Percentiles rank a stretch among this genome's conserved stretches.
phyloP scores from a whole-genome alignment of 1,139 yeast genomes.

The Candida anutae region DNA sequence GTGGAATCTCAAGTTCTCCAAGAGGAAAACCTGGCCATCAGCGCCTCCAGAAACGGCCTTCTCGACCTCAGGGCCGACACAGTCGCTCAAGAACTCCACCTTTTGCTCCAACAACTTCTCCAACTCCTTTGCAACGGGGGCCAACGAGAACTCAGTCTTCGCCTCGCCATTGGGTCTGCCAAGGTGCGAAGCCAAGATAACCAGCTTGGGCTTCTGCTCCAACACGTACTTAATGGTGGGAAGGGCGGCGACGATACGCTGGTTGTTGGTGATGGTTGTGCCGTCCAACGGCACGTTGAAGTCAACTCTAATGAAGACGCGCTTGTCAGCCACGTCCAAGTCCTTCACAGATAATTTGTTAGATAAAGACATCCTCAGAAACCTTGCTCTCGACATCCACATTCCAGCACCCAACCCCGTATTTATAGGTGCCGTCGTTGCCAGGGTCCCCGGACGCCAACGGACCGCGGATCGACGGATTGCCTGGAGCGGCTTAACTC shows the following conservation, averaged over 20 bases:
- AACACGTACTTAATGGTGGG: constrained; percentile 93
- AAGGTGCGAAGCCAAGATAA: constrained; percentile 88
- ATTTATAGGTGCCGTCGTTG: too few relatives aligned
- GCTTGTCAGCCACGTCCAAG: constrained; percentile 74
- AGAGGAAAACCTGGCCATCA: constrained; percentile 67
- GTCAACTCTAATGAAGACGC: constrained; percentile 95
- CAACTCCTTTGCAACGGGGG: constrained; percentile 87
- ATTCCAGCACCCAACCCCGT: not conserved
- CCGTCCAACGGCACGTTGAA: constrained; percentile 98
- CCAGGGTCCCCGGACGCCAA: too few relatives aligned
- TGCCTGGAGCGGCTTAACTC: too few relatives aligned
- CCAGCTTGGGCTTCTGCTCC: constrained; percentile 82
- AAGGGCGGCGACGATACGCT: constrained; percentile 95
- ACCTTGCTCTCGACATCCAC: not conserved
- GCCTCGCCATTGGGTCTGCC: constrained; percentile 96
- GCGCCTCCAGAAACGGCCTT: constrained; percentile 60
- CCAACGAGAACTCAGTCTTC: constrained; percentile 75
- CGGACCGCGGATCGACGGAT: too few relatives aligned
- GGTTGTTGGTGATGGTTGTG: constrained; percentile 92
- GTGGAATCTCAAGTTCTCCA: constrained; percentile 96
- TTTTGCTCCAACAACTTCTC: constrained; percentile 56
- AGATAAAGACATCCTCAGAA: constrained; percentile 67
- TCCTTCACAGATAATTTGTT: constrained; percentile 89
- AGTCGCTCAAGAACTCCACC: constrained; percentile 76
- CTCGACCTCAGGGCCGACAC: constrained; percentile 85